Evolutionary conservation across 2,329 filamentous ascomycete genomes (phyloP).

Genomic region (Cryoendolithus antarcticus): DNA sequence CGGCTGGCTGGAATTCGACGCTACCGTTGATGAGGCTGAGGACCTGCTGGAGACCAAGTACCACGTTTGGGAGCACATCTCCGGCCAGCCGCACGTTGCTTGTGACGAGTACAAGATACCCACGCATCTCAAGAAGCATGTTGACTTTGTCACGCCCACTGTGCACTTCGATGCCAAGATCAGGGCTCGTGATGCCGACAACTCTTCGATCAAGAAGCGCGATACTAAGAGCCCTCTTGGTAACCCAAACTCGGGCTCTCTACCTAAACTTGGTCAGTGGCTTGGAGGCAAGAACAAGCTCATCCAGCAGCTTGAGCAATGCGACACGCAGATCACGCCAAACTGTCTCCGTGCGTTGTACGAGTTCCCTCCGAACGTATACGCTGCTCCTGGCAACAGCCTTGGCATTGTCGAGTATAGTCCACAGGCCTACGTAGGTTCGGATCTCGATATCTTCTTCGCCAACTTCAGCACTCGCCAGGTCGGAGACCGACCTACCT

Average conservation of each 20-base stretch:
- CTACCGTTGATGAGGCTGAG: constrained; percentile 42
- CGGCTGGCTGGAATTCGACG: constrained; percentile 44
- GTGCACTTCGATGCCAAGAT: constrained; percentile 29
- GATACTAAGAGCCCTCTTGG: constrained; percentile 12
- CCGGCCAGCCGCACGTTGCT: constrained; percentile 23
- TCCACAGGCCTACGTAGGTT: constrained; percentile 36
- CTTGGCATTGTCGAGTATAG: constrained; percentile 43
- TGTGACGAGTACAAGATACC: constrained; percentile 28
- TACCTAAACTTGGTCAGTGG: constrained; percentile 19
- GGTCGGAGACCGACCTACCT: constrained; percentile 21
- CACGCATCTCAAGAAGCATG: constrained; percentile 16
- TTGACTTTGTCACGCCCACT: constrained; percentile 28
- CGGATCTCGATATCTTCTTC: constrained; percentile 26
- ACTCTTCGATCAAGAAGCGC: constrained; percentile 10
- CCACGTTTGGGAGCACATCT: constrained; percentile 36
- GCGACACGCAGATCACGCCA: constrained; percentile 45
- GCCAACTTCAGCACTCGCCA: constrained; percentile 20
- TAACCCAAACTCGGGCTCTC: constrained; percentile 17
- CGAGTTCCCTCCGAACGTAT: constrained; percentile 20
- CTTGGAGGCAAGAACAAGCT: constrained; percentile 11
- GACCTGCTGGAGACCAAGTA: constrained; percentile 41
- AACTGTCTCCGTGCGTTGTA: constrained; percentile 35
- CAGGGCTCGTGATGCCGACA: constrained; percentile 9
- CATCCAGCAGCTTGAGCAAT: constrained; percentile 27
- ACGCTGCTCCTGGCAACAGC: constrained; percentile 35